These are phyloP conservation scores for Fomitopsis pulvina DNA, from an alignment of 768 basidiomycete genomes.

Conservation along the genomic window DNA sequence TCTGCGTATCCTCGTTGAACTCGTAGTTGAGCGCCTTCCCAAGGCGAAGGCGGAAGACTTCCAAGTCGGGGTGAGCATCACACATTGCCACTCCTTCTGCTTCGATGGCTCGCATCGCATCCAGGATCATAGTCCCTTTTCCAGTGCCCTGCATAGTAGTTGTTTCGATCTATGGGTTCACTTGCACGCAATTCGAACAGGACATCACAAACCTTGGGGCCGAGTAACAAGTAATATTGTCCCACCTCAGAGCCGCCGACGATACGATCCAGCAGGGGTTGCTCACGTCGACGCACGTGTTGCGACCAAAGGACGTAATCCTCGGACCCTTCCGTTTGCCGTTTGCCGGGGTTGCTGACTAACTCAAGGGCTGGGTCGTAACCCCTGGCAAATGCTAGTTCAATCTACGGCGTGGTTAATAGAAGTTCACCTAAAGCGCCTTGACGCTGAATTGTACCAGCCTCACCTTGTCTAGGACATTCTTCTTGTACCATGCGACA, in stretches of 20 bases:
- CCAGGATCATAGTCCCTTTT: slow-evolving; percentile 79
- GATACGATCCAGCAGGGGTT: slow-evolving; percentile 71
- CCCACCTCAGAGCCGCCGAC: slow-evolving; percentile 67
- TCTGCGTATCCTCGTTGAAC: slow-evolving; percentile 78
- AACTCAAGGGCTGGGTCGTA: slow-evolving; percentile 82
- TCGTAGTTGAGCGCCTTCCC: slow-evolving; percentile 86
- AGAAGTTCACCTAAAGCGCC: not conserved
- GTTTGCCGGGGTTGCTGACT: slow-evolving; percentile 38
- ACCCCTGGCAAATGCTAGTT: slow-evolving; percentile 68
- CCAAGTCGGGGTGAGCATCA: slow-evolving; percentile 81
- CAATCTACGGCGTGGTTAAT: slow-evolving; percentile 43
- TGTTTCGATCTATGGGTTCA: not conserved
- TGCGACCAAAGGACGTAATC: slow-evolving; percentile 38
- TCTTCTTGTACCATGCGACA: slow-evolving; percentile 74
- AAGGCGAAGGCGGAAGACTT: slow-evolving; percentile 79
- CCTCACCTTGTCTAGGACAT: slow-evolving; percentile 71
- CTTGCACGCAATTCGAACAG: slow-evolving; percentile 8
- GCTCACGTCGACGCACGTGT: slow-evolving; percentile 67
- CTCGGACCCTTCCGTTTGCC: slow-evolving; percentile 21
- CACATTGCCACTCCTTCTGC: slow-evolving; percentile 72
- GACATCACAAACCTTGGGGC: slow-evolving; percentile 52
- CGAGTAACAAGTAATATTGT: slow-evolving; percentile 71
- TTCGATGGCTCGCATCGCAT: slow-evolving; percentile 67
- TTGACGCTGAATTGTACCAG: not conserved
- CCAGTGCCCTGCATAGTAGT: slow-evolving; percentile 52